Evolutionary conservation across 1,284 basidiomycete genomes (phyloP).

Genomic region (Laetiporus sulphureus): DNA sequence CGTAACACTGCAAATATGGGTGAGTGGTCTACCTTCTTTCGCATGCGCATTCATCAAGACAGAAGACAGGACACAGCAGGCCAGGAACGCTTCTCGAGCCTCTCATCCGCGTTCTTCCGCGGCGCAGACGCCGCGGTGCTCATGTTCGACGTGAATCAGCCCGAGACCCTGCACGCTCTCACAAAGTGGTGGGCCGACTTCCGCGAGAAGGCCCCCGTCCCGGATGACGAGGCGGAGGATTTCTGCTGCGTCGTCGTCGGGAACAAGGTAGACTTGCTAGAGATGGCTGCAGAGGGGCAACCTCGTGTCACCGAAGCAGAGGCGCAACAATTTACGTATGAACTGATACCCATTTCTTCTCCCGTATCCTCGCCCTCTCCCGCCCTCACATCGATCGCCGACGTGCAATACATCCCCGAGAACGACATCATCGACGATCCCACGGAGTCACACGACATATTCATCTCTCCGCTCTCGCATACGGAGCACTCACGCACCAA

Average conservation of each 20-base stretch:
- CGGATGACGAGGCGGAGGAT: conserved; percentile 52
- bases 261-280: conserved; percentile 64
- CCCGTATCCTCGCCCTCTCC: no score
- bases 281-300: conserved; percentile 6
- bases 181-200: conserved; percentile 78
- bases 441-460: conserved; percentile 1
- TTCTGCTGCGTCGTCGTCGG: conserved; percentile 75
- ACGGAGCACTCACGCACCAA: conserved; percentile 20
- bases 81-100: conserved; percentile 77
- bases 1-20: conserved; percentile 76
- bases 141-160: conserved; percentile 70
- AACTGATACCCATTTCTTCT: conserved; percentile 44
- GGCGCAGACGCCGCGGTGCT: conserved; percentile 78
- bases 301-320: conserved; percentile 28
- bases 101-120: conserved; percentile 77
- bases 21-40: conserved; percentile 26
- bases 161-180: conserved; percentile 50
- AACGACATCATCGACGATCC: conserved; percentile 2
- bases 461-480: conserved; percentile 14
- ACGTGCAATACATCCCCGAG: conserved; percentile 1
- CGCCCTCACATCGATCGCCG: conserved; percentile 20
- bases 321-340: conserved; percentile 42
- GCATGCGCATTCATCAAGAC: conserved; percentile 1
- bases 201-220: conserved; percentile 53
- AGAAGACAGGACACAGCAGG: conserved; percentile 62